Percentiles rank a stretch among this genome's conserved stretches.
Evolutionary conservation across 2,329 filamentous ascomycete species (phyloP).

Genomic region (Aspergillus sp.): DNA sequence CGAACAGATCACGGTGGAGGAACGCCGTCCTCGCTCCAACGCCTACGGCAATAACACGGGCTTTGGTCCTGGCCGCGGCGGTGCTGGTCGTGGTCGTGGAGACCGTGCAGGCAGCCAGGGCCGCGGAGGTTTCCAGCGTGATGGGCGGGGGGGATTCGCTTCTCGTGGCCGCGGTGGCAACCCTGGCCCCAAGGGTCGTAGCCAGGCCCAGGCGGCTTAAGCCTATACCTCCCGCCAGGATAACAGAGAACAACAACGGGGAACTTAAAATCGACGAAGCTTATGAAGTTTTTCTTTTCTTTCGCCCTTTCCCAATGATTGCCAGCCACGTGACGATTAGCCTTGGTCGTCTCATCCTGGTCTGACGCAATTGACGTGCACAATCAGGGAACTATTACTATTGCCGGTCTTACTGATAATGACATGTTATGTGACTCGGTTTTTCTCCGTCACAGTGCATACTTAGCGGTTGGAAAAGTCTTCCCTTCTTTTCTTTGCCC

Average conservation of each 20-base stretch:
- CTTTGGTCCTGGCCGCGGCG: constrained; percentile 53
- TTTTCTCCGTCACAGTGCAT: constrained; percentile 30
- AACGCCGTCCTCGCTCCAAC: constrained; percentile 65
- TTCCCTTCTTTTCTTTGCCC: constrained; percentile 19
- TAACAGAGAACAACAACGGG: neutral
- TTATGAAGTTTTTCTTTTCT: constrained; percentile 4
- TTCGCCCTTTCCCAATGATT: neutral
- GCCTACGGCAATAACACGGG: constrained; percentile 52
- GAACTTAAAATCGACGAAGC: neutral
- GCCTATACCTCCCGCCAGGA: neutral
- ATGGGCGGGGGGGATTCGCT: constrained; percentile 59
- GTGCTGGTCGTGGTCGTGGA: constrained; percentile 58
- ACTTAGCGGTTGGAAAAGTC: constrained; percentile 38
- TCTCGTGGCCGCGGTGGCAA: constrained; percentile 58
- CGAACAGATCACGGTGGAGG: constrained; percentile 78
- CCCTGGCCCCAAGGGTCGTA: constrained; percentile 39
- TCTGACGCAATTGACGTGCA: constrained; percentile 10
- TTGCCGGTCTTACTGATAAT: constrained; percentile 25
- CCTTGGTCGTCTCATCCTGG: constrained; percentile 15
- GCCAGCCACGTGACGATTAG: constrained; percentile 6
- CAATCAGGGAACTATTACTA: constrained; percentile 31
- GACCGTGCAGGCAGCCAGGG: constrained; percentile 57
- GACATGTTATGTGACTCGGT: constrained; percentile 33
- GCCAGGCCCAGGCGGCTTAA: constrained; percentile 39
- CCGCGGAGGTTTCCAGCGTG: constrained; percentile 60